These are phyloP conservation scores for Trichoderma erinaceum DNA, from an alignment of 495 filamentous ascomycete genomes.

Conservation along the genomic window DNA sequence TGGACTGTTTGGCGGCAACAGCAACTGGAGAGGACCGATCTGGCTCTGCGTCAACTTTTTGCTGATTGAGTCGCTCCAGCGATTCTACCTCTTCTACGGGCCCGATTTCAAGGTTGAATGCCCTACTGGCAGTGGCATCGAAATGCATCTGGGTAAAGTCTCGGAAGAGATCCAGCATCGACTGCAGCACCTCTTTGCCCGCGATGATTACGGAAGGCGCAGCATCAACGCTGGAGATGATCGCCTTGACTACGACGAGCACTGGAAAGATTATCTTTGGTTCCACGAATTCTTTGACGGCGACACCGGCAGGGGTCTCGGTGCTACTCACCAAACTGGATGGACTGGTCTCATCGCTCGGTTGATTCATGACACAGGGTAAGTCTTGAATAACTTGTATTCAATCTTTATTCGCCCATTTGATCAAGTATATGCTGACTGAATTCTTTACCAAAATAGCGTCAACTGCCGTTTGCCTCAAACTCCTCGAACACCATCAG, in stretches of 20 bases:
- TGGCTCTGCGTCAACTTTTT: conserved; percentile 97
- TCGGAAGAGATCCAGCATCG: conserved; percentile 95
- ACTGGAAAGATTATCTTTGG: conserved; percentile 92
- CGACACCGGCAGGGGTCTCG: conserved; percentile 80
- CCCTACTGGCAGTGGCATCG: conserved; percentile 86
- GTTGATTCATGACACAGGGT: conserved; percentile 95
- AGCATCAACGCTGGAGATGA: conserved; percentile 80
- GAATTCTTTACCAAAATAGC: conserved; percentile 37
- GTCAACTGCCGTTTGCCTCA: conserved; percentile 88
- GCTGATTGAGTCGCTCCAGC: conserved; percentile 81
- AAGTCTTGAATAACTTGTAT: conserved; percentile 29
- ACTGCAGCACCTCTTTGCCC: conserved; percentile 82
- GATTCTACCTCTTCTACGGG: conserved; percentile 95
- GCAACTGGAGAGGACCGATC: conserved; percentile 91
- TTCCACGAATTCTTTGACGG: conserved; percentile 98
- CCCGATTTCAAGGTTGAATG: conserved; percentile 84
- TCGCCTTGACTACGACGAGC: conserved; percentile 76
- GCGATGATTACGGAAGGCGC: conserved; percentile 74
- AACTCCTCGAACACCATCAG: conserved; percentile 79
- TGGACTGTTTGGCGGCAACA: conserved; percentile 90
- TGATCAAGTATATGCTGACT: conserved; percentile 1
- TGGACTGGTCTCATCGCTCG: conserved; percentile 97
- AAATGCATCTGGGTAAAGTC: conserved; percentile 95
- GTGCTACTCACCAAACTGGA: conserved; percentile 90
- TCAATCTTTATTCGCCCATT: background rate